Conservation (phyloP, 352 stramenopile genomes). For the Pythium periplocum region DNA sequence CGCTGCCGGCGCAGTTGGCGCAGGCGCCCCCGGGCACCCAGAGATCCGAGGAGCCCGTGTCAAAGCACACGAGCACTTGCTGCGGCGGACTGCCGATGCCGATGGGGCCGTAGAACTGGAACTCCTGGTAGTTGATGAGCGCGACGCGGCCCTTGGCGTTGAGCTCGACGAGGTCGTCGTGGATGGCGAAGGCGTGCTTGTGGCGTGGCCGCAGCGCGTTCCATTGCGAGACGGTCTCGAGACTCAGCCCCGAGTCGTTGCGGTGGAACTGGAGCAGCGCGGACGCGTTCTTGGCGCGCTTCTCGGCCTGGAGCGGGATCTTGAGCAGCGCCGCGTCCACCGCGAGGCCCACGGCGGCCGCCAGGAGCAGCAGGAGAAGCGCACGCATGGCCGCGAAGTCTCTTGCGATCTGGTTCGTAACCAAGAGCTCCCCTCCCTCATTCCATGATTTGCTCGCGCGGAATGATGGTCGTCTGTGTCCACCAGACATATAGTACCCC, state of each 20-base stretch:
- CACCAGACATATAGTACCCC: too few relatives aligned
- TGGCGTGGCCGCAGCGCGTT: slow-evolving; percentile 11
- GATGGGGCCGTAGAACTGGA: slow-evolving; percentile 77
- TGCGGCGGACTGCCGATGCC: slow-evolving; percentile 60
- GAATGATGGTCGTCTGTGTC: too few relatives aligned
- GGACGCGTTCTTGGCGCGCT: slow-evolving; percentile 18
- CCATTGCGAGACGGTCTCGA: slow-evolving; percentile 15
- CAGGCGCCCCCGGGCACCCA: slow-evolving; percentile 64
- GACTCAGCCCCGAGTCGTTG: background rate
- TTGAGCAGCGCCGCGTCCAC: slow-evolving; percentile 20
- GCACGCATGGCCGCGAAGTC: background rate
- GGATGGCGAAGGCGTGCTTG: slow-evolving; percentile 7
- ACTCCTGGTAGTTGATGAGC: slow-evolving; percentile 80
- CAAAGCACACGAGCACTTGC: slow-evolving; percentile 71
- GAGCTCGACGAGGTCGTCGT: slow-evolving; percentile 20
- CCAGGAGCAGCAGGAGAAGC: slow-evolving; percentile 1
- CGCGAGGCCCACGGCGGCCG: background rate
- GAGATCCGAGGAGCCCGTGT: slow-evolving; percentile 77
- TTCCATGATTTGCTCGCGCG: too few relatives aligned
- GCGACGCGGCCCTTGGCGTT: slow-evolving; percentile 35
- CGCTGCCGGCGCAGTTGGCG: slow-evolving; percentile 42
- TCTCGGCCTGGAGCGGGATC: slow-evolving; percentile 30
- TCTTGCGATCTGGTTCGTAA: too few relatives aligned
- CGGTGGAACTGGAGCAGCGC: slow-evolving; percentile 36
- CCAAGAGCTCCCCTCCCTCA: too few relatives aligned